phyloP scores from a whole-genome alignment of 441 rosid genomes.

The Sinapis alba region DNA sequence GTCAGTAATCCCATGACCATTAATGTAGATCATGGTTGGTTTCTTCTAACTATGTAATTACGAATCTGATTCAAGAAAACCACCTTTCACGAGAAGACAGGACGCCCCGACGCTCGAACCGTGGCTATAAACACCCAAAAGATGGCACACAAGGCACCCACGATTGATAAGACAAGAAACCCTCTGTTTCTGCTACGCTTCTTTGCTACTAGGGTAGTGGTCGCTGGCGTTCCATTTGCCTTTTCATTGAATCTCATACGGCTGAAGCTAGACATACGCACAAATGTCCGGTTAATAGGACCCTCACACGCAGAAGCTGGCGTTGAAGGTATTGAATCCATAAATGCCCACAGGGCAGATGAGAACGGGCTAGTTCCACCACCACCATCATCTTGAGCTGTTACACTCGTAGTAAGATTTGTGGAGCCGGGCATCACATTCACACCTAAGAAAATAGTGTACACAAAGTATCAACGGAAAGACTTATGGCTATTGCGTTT shows the following conservation, averaged over 20 bases:
- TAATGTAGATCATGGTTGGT: not conserved
- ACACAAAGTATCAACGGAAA: conserved; percentile 25
- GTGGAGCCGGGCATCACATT: conserved; percentile 24
- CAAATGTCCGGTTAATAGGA: conserved; percentile 72
- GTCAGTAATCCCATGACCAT: too few relatives aligned
- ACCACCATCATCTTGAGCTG: conserved; percentile 42
- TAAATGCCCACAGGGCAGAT: conserved; percentile 72
- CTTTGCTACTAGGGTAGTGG: conserved; percentile 34
- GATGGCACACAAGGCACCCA: conserved; percentile 66
- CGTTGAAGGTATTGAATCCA: conserved; percentile 82
- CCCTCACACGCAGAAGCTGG: conserved; percentile 88
- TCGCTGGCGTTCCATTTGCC: conserved; percentile 36
- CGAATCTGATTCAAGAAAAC: conserved; percentile 1
- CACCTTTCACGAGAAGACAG: conserved; percentile 28
- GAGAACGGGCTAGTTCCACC: conserved; percentile 57
- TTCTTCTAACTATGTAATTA: conserved; percentile 6
- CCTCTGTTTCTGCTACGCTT: conserved; percentile 46
- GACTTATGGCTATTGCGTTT: conserved; percentile 33
- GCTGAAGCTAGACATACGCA: conserved; percentile 87
- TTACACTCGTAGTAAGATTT: conserved; percentile 31
- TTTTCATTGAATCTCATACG: conserved; percentile 52
- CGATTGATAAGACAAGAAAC: conserved; percentile 49
- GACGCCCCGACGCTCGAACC: conserved; percentile 45
- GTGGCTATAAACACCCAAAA: conserved; percentile 62
- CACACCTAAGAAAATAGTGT: conserved; percentile 32